phyloP scores from a whole-genome alignment of 106 monocot genomes.

The Iris macrosiphon region DNA sequence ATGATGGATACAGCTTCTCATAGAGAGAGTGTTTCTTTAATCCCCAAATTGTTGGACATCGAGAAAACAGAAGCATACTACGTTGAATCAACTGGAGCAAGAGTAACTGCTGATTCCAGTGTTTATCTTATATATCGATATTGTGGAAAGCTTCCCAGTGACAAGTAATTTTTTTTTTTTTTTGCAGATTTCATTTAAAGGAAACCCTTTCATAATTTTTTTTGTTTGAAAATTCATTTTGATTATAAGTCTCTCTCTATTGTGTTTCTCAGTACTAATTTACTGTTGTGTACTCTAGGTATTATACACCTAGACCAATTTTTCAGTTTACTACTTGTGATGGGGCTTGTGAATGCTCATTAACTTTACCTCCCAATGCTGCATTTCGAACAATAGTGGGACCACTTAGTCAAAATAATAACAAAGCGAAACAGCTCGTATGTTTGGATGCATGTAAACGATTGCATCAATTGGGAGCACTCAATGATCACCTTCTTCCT shows the following conservation, averaged over 20 bases:
- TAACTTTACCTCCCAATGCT: conserved; percentile 76
- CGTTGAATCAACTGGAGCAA: conserved; percentile 83
- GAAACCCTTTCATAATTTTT: not conserved
- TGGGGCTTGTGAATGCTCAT: conserved; percentile 47
- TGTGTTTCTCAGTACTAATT: too few species aligned
- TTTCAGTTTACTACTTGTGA: conserved; percentile 26
- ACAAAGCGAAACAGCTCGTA: conserved; percentile 64
- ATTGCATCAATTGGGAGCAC: conserved; percentile 67
- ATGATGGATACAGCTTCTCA: conserved; percentile 52
- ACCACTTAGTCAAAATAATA: conserved; percentile 38
- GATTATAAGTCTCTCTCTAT: too few species aligned
- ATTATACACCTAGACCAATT: conserved; percentile 46
- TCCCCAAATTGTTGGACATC: conserved; percentile 7
- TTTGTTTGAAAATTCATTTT: too few species aligned
- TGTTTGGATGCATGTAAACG: conserved; percentile 84
- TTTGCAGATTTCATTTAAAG: not conserved
- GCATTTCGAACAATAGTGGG: conserved; percentile 64
- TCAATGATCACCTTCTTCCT: conserved; percentile 76
- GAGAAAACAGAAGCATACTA: conserved; percentile 35
- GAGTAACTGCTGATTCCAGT: conserved; percentile 60
- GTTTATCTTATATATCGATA: conserved; percentile 60
- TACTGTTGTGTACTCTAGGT: conserved; percentile 31
- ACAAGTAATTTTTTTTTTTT: conserved; percentile 40
- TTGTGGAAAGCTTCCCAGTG: conserved; percentile 77
- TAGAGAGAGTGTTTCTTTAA: conserved; percentile 32